Evolutionary conservation across 352 stramenopile genomes (phyloP), one percentile per base, ranked within the genome.

Genomic region (Phytophthora palmivora): DNA sequence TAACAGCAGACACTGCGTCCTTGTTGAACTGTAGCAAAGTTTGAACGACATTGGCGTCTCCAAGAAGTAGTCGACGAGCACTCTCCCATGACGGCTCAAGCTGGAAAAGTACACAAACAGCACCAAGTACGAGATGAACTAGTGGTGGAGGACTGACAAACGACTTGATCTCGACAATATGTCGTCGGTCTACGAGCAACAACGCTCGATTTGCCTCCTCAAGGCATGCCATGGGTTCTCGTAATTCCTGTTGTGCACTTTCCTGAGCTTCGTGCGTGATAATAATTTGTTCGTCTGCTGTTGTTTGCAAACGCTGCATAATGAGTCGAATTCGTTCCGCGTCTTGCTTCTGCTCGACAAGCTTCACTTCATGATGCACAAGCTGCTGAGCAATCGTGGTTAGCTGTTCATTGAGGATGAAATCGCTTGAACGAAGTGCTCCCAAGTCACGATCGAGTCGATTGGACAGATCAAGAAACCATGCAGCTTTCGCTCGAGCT

Each of bases 151-250:
- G 85, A 30, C 61, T 91, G 11, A 79, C 87, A 34, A 94, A 94
- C 50, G 85, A 92, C 63, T 94, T 94, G 70, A 94, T 90, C 64
- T 94, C 85, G 24, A 90, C 69, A 26, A 94, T 89, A 45, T 92
- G 84, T 1, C 79, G 76, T 51, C 87, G 80, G 36, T 94, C 83
- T 16, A 94, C 81, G 30, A 86, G 53, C 18, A 88, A 28, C 2
- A 94, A 62, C 0, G 79, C 76, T 0, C 62, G 59, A 38, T 92
- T 91, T 8, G 85, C 85, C 38, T 94, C 83, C 16, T 92, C 81
- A 7, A 94, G 67, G 26, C 76, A 87, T 26, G 67, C 69, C 45
- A 92, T 76, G 0, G 83, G 83, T 3, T 82, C 79, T 18, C 77
- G 67, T 8, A 94, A 68, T 45, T 92, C 85, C 2, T 52, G 47